phyloP scores from a whole-genome alignment of 1,139 yeast genomes.

The Ogataea hybrid region DNA sequence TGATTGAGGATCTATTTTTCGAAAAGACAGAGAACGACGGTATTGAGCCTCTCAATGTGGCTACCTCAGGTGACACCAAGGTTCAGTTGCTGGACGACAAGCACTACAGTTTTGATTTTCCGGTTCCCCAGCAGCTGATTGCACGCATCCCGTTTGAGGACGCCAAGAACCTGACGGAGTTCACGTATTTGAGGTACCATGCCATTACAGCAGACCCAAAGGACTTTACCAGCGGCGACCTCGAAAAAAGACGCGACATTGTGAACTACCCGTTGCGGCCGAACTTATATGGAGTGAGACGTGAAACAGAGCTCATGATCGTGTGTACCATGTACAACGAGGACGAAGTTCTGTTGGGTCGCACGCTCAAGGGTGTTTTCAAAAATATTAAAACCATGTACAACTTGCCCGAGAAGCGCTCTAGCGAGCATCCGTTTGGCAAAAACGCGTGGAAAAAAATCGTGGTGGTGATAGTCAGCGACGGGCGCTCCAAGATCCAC shows the following conservation, averaged over 20 bases:
- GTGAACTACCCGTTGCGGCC: constrained; percentile 54
- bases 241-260: constrained; percentile 34
- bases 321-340: constrained; percentile 83
- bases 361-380: constrained; percentile 76
- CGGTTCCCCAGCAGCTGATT: constrained; percentile 60
- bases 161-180: constrained; percentile 55
- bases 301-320: constrained; percentile 72
- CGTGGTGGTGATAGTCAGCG: constrained; percentile 70
- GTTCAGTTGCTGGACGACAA: constrained; percentile 43
- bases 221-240: constrained; percentile 51
- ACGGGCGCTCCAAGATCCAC: constrained; percentile 70
- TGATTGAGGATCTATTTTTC: constrained; percentile 16
- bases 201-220: constrained; percentile 83
- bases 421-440: constrained; percentile 67
- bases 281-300: constrained; percentile 57
- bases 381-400: constrained; percentile 78
- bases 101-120: constrained; percentile 76
- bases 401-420: constrained; percentile 52
- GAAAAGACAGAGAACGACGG: constrained; percentile 12
- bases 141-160: constrained; percentile 51
- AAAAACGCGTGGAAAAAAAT: constrained; percentile 78
- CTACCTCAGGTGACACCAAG: constrained; percentile 28
- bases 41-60: constrained; percentile 21
- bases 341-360: constrained; percentile 67
- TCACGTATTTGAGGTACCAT: constrained; percentile 72